These are phyloP conservation scores for Globisporangium takayamanum DNA, from an alignment of 352 stramenopile genomes.

Conservation along the genomic window DNA sequence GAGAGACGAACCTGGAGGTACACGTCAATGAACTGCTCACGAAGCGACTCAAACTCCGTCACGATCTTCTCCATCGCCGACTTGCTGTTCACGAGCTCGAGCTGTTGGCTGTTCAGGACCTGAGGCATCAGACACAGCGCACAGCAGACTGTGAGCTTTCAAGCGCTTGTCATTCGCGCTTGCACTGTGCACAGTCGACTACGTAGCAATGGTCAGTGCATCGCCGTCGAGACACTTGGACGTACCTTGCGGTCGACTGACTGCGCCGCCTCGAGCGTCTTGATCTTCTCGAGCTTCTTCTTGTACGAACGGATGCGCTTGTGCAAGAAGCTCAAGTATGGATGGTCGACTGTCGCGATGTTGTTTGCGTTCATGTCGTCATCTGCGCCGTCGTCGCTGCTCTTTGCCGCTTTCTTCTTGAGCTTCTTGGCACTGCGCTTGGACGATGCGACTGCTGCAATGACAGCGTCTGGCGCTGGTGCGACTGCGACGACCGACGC, in stretches of 20 bases:
- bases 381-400: conserved; percentile 18
- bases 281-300: conserved; percentile 87
- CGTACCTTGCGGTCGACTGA: conserved; percentile 40
- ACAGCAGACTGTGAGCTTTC: not conserved
- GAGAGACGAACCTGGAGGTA: conserved; percentile 24
- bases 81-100: conserved; percentile 63
- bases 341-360: conserved; percentile 51
- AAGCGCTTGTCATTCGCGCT: not conserved
- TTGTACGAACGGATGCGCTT: conserved; percentile 77
- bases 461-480: not conserved
- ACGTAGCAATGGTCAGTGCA: not conserved
- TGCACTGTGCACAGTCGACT: not conserved
- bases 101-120: conserved; percentile 68
- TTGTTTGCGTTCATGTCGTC: conserved; percentile 30
- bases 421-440: conserved; percentile 29
- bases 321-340: conserved; percentile 77
- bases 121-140: not conserved
- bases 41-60: conserved; percentile 62
- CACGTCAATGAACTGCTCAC: conserved; percentile 71
- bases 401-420: conserved; percentile 15
- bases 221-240: not conserved
- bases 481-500: conserved; percentile 4
- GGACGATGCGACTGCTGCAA: conserved; percentile 1
- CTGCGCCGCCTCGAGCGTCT: conserved; percentile 40
- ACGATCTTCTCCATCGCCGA: conserved; percentile 69